Conservation (phyloP, 768 basidiomycete genomes). For the Tylopilus felleus region DNA sequence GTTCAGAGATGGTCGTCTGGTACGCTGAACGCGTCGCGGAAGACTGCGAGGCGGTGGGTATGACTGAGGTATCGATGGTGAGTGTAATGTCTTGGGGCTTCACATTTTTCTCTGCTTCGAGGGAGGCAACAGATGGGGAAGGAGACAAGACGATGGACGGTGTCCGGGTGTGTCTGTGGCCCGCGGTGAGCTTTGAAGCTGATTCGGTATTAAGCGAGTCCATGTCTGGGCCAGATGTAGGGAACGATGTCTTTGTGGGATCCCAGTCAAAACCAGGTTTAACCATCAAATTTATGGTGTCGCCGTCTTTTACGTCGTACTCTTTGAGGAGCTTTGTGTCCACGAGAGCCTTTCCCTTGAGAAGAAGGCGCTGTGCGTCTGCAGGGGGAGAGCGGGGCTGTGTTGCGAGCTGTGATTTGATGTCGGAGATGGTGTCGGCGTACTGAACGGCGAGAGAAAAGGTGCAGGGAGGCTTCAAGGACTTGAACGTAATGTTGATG, state of each 20-base stretch:
- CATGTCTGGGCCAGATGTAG: slow-evolving; percentile 20
- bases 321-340: slow-evolving; percentile 89
- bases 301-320: slow-evolving; percentile 78
- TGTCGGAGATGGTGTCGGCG: slow-evolving; percentile 77
- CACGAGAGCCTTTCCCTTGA: slow-evolving; percentile 92
- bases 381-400: slow-evolving; percentile 70
- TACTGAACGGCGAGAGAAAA: slow-evolving; percentile 70
- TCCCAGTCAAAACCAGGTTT: slow-evolving; percentile 75
- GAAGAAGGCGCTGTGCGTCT: slow-evolving; percentile 78
- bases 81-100: slow-evolving; percentile 60
- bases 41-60: slow-evolving; percentile 46
- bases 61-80: slow-evolving; percentile 57
- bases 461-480: slow-evolving; percentile 78
- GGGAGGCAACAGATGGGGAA: slow-evolving; percentile 53
- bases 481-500: slow-evolving; percentile 82
- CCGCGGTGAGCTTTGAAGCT: slow-evolving; percentile 28
- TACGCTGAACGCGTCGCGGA: slow-evolving; percentile 27
- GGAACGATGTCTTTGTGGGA: slow-evolving; percentile 39
- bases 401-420: slow-evolving; percentile 74
- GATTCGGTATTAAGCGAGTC: slow-evolving; percentile 16
- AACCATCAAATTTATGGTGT: slow-evolving; percentile 82
- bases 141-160: slow-evolving; percentile 79
- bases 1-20: slow-evolving; percentile 58
- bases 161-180: slow-evolving; percentile 56
- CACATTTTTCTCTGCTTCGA: slow-evolving; percentile 37